phyloP scores from a whole-genome alignment of 148 eudicot species.

The Camellia sinensis region DNA sequence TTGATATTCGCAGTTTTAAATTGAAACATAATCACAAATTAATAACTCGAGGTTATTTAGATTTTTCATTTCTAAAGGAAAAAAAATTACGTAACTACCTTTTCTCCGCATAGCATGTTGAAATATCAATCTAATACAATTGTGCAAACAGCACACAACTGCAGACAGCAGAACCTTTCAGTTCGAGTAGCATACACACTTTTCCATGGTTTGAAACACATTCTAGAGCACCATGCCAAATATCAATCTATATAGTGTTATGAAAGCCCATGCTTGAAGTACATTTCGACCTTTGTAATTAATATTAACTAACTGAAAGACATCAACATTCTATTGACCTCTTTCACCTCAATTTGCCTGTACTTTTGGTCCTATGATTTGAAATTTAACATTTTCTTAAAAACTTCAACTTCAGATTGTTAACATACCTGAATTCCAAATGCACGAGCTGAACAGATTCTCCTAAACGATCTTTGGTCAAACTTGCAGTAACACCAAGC shows the following conservation, averaged over 20 bases:
- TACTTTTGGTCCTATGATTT: background rate
- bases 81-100: too few relatives aligned
- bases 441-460: slow-evolving; percentile 71
- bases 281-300: background rate
- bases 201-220: too few relatives aligned
- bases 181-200: too few relatives aligned
- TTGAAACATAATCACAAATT: too few relatives aligned
- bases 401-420: background rate
- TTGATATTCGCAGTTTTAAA: too few relatives aligned
- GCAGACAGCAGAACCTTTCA: too few relatives aligned
- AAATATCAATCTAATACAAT: too few relatives aligned
- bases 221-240: background rate
- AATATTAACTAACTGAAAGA: background rate
- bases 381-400: background rate
- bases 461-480: slow-evolving; percentile 59
- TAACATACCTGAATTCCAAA: slow-evolving; percentile 75
- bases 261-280: too few relatives aligned
- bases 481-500: slow-evolving; percentile 48
- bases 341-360: background rate
- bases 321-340: background rate
- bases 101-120: too few relatives aligned
- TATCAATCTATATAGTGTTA: background rate
- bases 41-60: too few relatives aligned
- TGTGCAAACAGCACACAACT: too few relatives aligned
- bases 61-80: too few relatives aligned